Evolutionary conservation across 1,284 basidiomycete species (phyloP), one percentile per base, ranked within the genome.

Genomic region (Exobasidium rhododendri): DNA sequence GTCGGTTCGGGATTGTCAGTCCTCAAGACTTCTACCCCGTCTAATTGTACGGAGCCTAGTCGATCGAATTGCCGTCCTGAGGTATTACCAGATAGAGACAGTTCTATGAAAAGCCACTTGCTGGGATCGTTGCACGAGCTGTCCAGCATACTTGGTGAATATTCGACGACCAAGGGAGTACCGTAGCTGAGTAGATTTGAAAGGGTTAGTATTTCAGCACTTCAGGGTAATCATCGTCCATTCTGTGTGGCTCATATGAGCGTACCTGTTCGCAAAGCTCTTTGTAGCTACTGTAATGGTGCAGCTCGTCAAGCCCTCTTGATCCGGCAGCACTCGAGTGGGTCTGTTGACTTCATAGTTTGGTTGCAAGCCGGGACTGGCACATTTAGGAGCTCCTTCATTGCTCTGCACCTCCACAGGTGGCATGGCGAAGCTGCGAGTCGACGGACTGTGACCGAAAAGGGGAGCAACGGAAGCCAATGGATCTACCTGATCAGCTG

Each of bases 1-100:
- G 64, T 71, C 1, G 73, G 71, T 53, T 73, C 69, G 0, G 71
- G 62, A 52, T 71, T 75, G 61, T 73, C 71, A 13, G 68, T 59
- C 2, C 73, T n/a, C 54, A 70, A 59, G 3, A 73, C 61, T 56
- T 75, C 73, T 2, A 71, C 64, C 2, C 69, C 67, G 22, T 67
- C 66, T 1, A 58, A 32, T 51, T 58, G 57, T 13, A 58, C 24
- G 17, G 43, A 49, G 7, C 57, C 72, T 2, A 74, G 59, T 0
- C 72, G 56, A 32, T 73, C 73, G 50, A 73, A 75, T 49, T 75
- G 73, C 4, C 67, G 31, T 0, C 71, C 73, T 22, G 47, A 43
- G 0, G 63, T 63, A 14, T 61, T 61, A 13, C 70, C 70, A 24
- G 61, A 43, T 1, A 69, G 24, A 26, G 60, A 61, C 11, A 74